phyloP scores from a whole-genome alignment of 768 basidiomycete genomes.

The Phaeolepiota aurea region DNA sequence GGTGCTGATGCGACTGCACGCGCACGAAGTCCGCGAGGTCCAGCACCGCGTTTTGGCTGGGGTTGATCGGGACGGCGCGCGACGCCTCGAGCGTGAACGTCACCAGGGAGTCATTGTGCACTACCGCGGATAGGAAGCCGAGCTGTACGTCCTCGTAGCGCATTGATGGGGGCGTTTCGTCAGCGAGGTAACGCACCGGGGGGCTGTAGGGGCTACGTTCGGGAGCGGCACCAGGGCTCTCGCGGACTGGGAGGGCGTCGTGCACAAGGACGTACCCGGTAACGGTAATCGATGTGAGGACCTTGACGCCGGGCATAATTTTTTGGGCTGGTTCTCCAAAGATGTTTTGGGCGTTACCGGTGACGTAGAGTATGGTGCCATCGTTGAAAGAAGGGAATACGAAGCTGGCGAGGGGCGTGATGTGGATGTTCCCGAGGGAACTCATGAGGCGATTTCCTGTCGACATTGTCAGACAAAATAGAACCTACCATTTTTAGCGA shows the following conservation, averaged over 20 bases:
- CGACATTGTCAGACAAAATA: not conserved
- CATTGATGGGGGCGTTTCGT: conserved; percentile 1
- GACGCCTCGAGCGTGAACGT: conserved; percentile 4
- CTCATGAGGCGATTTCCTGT: conserved; percentile 42
- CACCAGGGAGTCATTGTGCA: conserved; percentile 3
- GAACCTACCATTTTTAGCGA: not conserved
- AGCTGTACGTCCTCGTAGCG: conserved; percentile 1
- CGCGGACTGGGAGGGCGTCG: conserved; percentile 5
- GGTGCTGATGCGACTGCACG: not conserved
- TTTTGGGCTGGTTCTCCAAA: conserved; percentile 18
- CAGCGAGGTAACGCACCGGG: conserved; percentile 6
- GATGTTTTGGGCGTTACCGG: conserved; percentile 32
- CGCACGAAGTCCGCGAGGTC: conserved; percentile 4
- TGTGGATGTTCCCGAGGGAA: conserved; percentile 40
- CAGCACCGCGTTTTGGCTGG: conserved; percentile 5
- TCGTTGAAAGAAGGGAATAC: conserved; percentile 34
- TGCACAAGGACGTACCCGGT: conserved; percentile 5
- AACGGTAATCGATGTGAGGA: conserved; percentile 4
- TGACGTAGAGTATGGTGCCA: conserved; percentile 42
- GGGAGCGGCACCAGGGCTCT: not conserved
- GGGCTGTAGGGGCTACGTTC: conserved; percentile 7
- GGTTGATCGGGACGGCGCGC: conserved; percentile 1
- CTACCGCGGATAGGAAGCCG: not conserved
- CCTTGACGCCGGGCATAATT: conserved; percentile 4
- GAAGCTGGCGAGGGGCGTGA: conserved; percentile 33